These are phyloP conservation scores for Graphilbum ipis-grandicollis DNA, from an alignment of 2,329 filamentous ascomycete genomes.

Conservation along the genomic window DNA sequence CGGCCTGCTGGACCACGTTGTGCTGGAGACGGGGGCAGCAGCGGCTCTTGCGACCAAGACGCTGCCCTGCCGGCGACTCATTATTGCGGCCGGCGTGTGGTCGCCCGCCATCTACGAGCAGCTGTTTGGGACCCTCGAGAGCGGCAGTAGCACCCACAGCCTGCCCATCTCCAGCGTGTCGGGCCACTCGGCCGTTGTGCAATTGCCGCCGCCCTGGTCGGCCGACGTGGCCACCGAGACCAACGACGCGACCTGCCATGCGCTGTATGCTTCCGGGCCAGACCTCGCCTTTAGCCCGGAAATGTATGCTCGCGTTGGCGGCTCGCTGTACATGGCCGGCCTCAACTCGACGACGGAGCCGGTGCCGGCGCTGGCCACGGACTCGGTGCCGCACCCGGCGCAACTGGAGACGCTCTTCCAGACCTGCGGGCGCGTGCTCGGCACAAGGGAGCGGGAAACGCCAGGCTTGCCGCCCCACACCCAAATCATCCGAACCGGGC, in stretches of 20 bases:
- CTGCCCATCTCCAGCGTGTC: slow-evolving; percentile 46
- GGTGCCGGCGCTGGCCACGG: slow-evolving; percentile 38
- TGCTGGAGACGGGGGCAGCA: slow-evolving; percentile 21
- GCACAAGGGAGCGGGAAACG: too few relatives aligned
- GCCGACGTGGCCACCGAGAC: background rate
- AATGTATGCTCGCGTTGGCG: slow-evolving; percentile 48
- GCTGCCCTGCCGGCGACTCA: slow-evolving; percentile 45
- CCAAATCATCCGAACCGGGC: slow-evolving; percentile 42
- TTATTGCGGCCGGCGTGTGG: slow-evolving; percentile 58
- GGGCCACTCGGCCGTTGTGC: slow-evolving; percentile 55
- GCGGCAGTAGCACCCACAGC: slow-evolving; percentile 25
- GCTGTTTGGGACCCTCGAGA: slow-evolving; percentile 30
- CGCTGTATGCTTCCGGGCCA: slow-evolving; percentile 46
- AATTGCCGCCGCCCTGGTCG: slow-evolving; percentile 31
- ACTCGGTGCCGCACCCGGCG: slow-evolving; percentile 25
- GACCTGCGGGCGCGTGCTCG: slow-evolving; percentile 30
- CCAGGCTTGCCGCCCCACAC: too few relatives aligned
- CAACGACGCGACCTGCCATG: slow-evolving; percentile 33
- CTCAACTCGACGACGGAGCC: slow-evolving; percentile 44
- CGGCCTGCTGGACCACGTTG: slow-evolving; percentile 32
- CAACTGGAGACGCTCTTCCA: slow-evolving; percentile 31
- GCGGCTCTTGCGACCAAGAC: slow-evolving; percentile 25
- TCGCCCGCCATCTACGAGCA: slow-evolving; percentile 44
- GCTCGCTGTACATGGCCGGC: slow-evolving; percentile 57
- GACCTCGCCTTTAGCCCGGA: slow-evolving; percentile 46